Base-by-base conservation (phyloP, 208 protist genomes). In the Leishmania guyanensis region DNA sequence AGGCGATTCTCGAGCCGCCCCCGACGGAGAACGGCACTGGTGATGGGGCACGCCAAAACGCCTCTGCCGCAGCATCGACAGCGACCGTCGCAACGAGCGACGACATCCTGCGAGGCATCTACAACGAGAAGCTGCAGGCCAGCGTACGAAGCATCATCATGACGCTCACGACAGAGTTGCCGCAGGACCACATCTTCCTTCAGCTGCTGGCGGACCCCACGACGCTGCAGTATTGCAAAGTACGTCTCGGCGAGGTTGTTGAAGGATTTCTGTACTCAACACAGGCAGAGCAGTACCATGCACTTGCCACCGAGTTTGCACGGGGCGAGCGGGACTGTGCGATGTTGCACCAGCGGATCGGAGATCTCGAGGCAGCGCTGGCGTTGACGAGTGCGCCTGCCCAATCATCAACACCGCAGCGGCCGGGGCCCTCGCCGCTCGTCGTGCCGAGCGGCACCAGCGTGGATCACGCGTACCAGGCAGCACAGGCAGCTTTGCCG, bases 221-320 rank as follows among this genome's bases (percentile, higher is more conserved):
- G 26, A 97, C 94, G 29, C 73, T 85, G 85, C 88, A 91, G 80
- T 97, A 93, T 86, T 89, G 85, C 81, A 86, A 88, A 58, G 88
- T 95, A 72, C 90, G 94, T 10, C 79, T 97, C 22, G 86, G 84
- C 0, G 94, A 97, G 78, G 89, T 97, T 33, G 90, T 97, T 60
- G 92, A 97, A 79, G 83, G 80, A n/a, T 95, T 94, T 75, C 86
- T 95, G 33, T 95, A 92, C 80, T 88, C 92, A 6, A 87, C 90
- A 1, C 91, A 94, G 79, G 88, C 90, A 33, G 88, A 94, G 69
- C 92, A 95, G 84, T 94, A 91, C 60, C 92, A 97, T 85, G 84
- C 86, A 56, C 84, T 97, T n/a, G 89, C 89, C 53, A 79, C 85
- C 5, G 89, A 94, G 84, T 86, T 97, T 12, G 88, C 94, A 10